Evolutionary conservation across 345 rosid species (phyloP).

Genomic region (Clausena lansium): DNA sequence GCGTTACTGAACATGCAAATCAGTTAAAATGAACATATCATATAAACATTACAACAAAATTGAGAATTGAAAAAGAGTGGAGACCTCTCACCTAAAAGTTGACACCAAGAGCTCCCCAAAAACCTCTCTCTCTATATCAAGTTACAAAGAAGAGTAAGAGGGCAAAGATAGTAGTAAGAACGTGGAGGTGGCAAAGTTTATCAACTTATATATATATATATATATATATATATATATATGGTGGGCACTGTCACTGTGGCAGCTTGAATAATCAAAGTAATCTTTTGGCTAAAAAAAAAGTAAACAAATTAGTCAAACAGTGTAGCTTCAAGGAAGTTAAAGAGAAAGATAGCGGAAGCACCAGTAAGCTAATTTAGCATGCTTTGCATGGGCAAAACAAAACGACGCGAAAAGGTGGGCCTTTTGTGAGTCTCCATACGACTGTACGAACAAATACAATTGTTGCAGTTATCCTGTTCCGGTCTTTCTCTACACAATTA

Average conservation of each 20-base stretch:
- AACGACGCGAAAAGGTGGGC: background rate
- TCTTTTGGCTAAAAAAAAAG: background rate
- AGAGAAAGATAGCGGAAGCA: conserved; percentile 25
- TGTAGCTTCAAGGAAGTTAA: conserved; percentile 31
- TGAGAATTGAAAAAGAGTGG: background rate
- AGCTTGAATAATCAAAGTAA: conserved; percentile 16
- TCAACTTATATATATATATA: background rate
- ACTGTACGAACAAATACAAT: no score
- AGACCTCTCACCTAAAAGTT: conserved; percentile 13
- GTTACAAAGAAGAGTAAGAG: background rate
- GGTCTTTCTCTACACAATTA: no score
- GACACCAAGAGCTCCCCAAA: background rate
- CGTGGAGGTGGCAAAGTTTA: background rate
- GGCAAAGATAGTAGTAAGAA: background rate
- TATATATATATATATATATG: no score
- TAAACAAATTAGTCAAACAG: background rate
- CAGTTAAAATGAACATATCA: background rate
- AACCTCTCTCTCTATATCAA: background rate
- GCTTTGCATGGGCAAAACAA: background rate
- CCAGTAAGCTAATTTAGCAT: background rate
- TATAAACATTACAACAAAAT: background rate
- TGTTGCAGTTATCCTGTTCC: no score
- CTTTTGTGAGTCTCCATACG: no score
- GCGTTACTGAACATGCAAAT: background rate
- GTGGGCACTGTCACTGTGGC: background rate